Conservation (phyloP, 2,329 filamentous ascomycete species). For the Aspergillus ochraceoroseus region DNA sequence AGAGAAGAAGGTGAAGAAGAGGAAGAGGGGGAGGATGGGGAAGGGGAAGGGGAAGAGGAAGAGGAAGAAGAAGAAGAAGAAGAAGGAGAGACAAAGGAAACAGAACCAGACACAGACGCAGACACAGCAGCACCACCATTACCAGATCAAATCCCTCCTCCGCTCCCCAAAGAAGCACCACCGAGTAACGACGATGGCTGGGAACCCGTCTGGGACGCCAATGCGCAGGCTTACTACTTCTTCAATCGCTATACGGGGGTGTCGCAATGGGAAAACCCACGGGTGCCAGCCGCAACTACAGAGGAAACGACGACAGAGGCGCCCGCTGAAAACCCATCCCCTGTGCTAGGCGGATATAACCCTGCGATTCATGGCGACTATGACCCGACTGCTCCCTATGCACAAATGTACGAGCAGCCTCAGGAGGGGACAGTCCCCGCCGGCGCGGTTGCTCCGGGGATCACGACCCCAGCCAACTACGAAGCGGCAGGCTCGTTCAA, state of each 20-base stretch:
- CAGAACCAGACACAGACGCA: constrained; percentile 22
- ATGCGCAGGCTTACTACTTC: constrained; percentile 70
- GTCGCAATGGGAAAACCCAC: constrained; percentile 83
- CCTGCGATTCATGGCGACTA: constrained; percentile 95
- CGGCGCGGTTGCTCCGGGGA: constrained; percentile 26
- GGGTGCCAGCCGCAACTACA: constrained; percentile 52
- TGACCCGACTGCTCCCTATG: constrained; percentile 93
- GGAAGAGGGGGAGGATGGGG: constrained; percentile 8
- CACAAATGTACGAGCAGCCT: constrained; percentile 52
- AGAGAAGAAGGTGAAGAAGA: constrained; percentile 1
- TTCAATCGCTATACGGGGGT: constrained; percentile 72
- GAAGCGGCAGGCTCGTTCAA: constrained; percentile 75
- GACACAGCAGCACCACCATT: constrained; percentile 41
- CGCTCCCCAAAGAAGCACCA: constrained; percentile 51
- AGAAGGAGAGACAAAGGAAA: constrained; percentile 15
- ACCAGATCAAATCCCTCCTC: constrained; percentile 44
- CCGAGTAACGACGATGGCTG: constrained; percentile 63
- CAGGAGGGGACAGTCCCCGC: constrained; percentile 34
- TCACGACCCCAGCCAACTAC: constrained; percentile 52
- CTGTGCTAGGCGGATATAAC: constrained; percentile 73
- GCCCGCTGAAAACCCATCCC: constrained; percentile 29
- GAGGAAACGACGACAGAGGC: constrained; percentile 23
- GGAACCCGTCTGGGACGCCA: constrained; percentile 72
- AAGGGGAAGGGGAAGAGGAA: constrained; percentile 14
- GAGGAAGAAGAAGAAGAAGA: constrained; percentile 15